These are phyloP conservation scores for Picocystis sp. DNA, from an alignment of 163 green algal genomes.

Conservation along the genomic window DNA sequence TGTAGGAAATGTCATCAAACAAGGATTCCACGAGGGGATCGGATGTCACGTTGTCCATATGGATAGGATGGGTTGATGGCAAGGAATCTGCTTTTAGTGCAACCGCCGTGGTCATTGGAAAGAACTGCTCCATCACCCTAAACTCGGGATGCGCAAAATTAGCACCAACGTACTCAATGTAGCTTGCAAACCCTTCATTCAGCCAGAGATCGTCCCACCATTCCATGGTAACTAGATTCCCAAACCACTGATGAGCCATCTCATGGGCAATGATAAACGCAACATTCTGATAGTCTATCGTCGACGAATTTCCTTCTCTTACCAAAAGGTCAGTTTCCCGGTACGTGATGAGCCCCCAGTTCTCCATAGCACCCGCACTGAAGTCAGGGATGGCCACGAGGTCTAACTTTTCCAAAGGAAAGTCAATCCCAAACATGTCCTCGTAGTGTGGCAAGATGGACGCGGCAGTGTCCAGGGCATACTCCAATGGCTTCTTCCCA, in stretches of 20 bases:
- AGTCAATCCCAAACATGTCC: constrained; percentile 34
- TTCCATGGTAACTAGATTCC: constrained; percentile 68
- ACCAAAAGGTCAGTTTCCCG: constrained; percentile 27
- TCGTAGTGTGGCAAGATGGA: constrained; percentile 31
- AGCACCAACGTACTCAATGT: constrained; percentile 51
- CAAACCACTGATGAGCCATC: constrained; percentile 62
- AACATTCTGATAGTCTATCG: constrained; percentile 21
- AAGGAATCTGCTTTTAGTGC: constrained; percentile 32
- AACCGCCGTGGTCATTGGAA: constrained; percentile 10
- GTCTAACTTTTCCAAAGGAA: constrained; percentile 72
- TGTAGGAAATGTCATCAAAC: constrained; percentile 43
- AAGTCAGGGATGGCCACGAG: constrained; percentile 62
- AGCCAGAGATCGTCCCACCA: constrained; percentile 78
- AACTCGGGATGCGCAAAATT: constrained; percentile 19
- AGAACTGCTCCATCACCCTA: constrained; percentile 22
- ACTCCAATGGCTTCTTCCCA: constrained; percentile 29
- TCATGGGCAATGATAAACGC: constrained; percentile 42
- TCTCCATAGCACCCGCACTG: constrained; percentile 76
- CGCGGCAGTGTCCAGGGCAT: constrained; percentile 1
- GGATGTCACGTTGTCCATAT: constrained; percentile 14
- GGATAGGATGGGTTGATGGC: constrained; percentile 24
- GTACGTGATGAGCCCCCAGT: constrained; percentile 78
- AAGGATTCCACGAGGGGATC: neutral
- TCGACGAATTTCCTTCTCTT: constrained; percentile 12
- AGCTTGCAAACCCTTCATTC: constrained; percentile 45